A percentile compares a stretch with the other conserved stretches of the same genome.
These are phyloP conservation scores for Calonectria ilicicola DNA, from an alignment of 2,329 filamentous ascomycete species.

Conservation along the genomic window DNA sequence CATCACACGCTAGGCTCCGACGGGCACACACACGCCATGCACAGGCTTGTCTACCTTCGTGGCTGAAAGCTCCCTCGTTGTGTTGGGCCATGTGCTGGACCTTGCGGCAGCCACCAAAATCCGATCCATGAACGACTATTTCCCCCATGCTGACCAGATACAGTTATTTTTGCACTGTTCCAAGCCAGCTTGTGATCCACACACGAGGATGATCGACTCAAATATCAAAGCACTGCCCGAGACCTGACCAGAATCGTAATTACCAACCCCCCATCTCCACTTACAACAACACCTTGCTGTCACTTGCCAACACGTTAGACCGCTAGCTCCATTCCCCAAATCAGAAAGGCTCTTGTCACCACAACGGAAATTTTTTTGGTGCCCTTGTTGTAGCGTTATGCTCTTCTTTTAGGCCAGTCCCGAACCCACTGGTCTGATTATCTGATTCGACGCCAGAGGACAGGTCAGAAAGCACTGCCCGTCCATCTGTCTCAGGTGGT, in stretches of 20 bases:
- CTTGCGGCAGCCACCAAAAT: constrained; percentile 15
- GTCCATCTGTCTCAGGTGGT: constrained; percentile 5
- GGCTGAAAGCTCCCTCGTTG: constrained; percentile 6
- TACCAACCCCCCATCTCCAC: constrained; percentile 1
- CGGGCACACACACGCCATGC: constrained; percentile 14
- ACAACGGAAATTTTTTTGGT: background rate
- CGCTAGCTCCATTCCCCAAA: constrained; percentile 5
- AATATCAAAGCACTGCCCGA: constrained; percentile 15
- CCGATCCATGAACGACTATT: background rate
- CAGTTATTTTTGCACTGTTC: background rate
- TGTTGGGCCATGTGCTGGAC: constrained; percentile 7
- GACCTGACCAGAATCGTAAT: constrained; percentile 2
- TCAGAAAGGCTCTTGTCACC: background rate
- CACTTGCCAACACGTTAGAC: background rate
- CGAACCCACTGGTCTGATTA: constrained; percentile 10
- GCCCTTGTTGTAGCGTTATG: background rate
- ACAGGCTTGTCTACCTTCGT: constrained; percentile 27
- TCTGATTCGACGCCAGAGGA: constrained; percentile 1
- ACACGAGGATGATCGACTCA: constrained; percentile 9
- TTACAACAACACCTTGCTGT: constrained; percentile 4
- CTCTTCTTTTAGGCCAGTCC: constrained; percentile 3
- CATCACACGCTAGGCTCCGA: constrained; percentile 14
- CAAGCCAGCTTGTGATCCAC: background rate
- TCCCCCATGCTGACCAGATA: background rate
- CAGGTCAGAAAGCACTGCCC: background rate